Evolutionary conservation across 371 early-diverging fungal species (phyloP).

Genomic region (Syncephalastrum sp.): DNA sequence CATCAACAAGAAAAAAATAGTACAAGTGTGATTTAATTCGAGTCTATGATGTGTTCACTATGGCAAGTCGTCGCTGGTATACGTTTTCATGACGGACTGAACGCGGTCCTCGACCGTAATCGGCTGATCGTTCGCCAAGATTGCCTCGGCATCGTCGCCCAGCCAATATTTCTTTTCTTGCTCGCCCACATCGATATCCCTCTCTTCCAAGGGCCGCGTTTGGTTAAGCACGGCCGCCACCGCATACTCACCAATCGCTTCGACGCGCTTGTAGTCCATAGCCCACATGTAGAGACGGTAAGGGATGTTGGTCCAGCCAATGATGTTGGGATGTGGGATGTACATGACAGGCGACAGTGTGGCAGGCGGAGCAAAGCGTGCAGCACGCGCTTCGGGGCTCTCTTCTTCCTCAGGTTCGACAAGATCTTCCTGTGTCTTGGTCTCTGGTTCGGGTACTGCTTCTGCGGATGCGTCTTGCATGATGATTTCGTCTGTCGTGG

Average conservation of each 20-base stretch:
- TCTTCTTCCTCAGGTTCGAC: conserved; percentile 6
- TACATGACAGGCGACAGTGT: conserved; percentile 61
- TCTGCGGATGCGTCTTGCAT: not conserved
- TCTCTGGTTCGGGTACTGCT: not conserved
- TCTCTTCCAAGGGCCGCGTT: conserved; percentile 44
- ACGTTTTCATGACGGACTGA: conserved; percentile 31
- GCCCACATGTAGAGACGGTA: conserved; percentile 60
- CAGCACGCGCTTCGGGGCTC: not conserved
- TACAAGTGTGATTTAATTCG: too few species aligned
- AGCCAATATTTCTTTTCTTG: conserved; percentile 56
- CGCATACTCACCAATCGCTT: conserved; percentile 53
- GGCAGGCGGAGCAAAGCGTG: conserved; percentile 8
- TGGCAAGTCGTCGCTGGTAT: conserved; percentile 30
- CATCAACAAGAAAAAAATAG: too few species aligned
- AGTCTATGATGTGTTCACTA: not conserved
- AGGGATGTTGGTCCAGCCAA: conserved; percentile 66
- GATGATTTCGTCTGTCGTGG: not conserved
- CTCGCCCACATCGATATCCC: conserved; percentile 54
- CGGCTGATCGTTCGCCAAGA: conserved; percentile 29
- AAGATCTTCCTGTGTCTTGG: not conserved
- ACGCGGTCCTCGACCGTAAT: conserved; percentile 43
- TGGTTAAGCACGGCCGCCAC: conserved; percentile 58
- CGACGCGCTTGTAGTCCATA: conserved; percentile 59
- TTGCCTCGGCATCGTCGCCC: conserved; percentile 42
- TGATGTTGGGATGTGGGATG: conserved; percentile 64